Evolutionary conservation across 2,329 filamentous ascomycete species (phyloP), one percentile per base, ranked within the genome.

Genomic region (Onygenales sp.): DNA sequence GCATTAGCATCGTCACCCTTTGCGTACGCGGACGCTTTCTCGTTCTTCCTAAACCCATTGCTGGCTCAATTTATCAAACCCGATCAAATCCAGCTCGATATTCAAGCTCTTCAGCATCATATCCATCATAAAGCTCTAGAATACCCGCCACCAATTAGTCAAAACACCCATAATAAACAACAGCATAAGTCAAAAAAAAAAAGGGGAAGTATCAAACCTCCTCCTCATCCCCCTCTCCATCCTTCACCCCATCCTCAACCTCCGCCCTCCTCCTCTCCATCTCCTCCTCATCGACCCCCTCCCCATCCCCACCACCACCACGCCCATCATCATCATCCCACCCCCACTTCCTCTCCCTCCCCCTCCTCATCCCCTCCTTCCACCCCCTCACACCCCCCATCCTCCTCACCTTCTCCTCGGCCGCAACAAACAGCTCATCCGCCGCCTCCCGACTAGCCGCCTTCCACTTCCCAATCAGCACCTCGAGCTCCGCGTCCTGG

Each of bases 81-180:
- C 84, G 58, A 87, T 83, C n/a, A 79, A 62, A 48, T 76, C 70
- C 4, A 80, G 67, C 52, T 85, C 81, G 53, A 87, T 78, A 61
- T 85, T 83, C 54, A 87, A 69, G 33, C 77, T 81, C 58, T 77
- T 77, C 13, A 87, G 73, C 84, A 87, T 86, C 76, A 81, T 81
- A 47, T 79, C 81, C 77, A 87, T 84, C 10, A 82, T 85, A 61
- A 86, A 86, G 10, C 77, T 77, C 81, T 83, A 40, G 44, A 60
- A 48, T 56, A 42, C 39, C n/a, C 32, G 21, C 33, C 9, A 10
- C 8, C 11, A n/a, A 32, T 32, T 33, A 36, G 17, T 37, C 7
- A 45, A 48, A 51, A 13, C 46, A 14, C 33, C n/a, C 39, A 52
- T 56, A 49, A 58, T 51, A 31, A 52, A 57, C 8, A 53, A 47